Conservation (phyloP, 106 monocot species). For the Dioscorea dumetorum region DNA sequence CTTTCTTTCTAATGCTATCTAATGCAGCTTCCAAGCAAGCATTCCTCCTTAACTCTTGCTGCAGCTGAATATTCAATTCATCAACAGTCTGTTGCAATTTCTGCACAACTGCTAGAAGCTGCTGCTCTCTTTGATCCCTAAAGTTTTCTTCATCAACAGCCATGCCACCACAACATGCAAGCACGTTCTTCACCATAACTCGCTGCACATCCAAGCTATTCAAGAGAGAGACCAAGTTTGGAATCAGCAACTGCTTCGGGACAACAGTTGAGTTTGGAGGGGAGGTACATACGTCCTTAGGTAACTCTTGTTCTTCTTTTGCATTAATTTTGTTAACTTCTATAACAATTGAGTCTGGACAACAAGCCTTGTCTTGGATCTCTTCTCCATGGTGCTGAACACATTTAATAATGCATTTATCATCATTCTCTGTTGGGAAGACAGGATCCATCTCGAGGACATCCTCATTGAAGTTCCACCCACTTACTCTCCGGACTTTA, state of each 20-base stretch:
- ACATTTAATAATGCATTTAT: not conserved
- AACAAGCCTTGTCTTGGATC: not conserved
- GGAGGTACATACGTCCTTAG: not conserved
- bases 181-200: constrained; percentile 46
- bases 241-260: constrained; percentile 27
- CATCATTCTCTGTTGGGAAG: constrained; percentile 15
- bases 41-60: constrained; percentile 44
- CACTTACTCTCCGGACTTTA: constrained; percentile 43
- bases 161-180: constrained; percentile 19
- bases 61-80: constrained; percentile 37
- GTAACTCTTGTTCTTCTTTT: constrained; percentile 3
- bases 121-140: constrained; percentile 21
- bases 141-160: constrained; percentile 1
- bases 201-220: constrained; percentile 56
- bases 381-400: not conserved
- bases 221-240: constrained; percentile 37
- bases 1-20: constrained; percentile 12
- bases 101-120: constrained; percentile 30
- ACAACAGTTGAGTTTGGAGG: not conserved
- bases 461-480: constrained; percentile 65
- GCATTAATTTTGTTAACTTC: not conserved
- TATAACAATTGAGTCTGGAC: not conserved
- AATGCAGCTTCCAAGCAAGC: constrained; percentile 33
- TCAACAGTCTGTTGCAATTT: constrained; percentile 48
- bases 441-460: constrained; percentile 38